Base-by-base conservation (phyloP, 2,329 filamentous ascomycete genomes). In the Xylariaceae sp. region DNA sequence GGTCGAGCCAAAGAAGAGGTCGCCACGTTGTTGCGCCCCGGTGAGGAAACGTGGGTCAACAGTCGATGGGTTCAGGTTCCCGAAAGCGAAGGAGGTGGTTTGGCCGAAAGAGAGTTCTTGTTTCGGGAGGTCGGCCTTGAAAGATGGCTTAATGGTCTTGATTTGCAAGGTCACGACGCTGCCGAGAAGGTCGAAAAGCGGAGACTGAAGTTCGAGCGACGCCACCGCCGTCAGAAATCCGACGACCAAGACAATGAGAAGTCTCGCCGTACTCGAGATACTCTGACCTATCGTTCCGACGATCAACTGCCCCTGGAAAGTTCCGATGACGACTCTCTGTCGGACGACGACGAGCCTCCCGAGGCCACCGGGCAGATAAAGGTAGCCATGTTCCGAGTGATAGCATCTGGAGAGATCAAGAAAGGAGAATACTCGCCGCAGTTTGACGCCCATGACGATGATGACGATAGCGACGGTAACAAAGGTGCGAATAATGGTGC, bases 21-120 rank as follows among this genome's bases (percentile, higher is more conserved):
- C 3, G 93, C 93, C 42, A 98, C 93, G 11, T 73, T 98, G 46
- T 74, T 98, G 42, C 79, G 93, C 44, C 86, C 91, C 11, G 92
- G 93, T 20, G 93, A 97, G 64, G 93, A 98, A 70, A 98, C 93
- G 2, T 98, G 93, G 93, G 94, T 98, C 20, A 98, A 97, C 63
- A 96, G 90, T 45, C 79, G 93, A 58, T 98, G 93, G 93, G 93
- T 98, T 40, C 92, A 94, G 63, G 83, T 98, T 6, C 89, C 92
- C 3, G 85, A 91, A 22, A 82, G 85, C 20, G 92, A 97, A 68
- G 92, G 92, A 23, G 93, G 93, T 40, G 93, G 93, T 34, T 79
- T 98, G 37, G 93, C 93, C 22, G 93, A 98, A 72, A 83, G 93
- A 54, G 93, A 98, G 64, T 98, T 98, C 58, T 72, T 98, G 54